phyloP scores from a whole-genome alignment of 352 stramenopile species.

The Globisporangium spiculum region DNA sequence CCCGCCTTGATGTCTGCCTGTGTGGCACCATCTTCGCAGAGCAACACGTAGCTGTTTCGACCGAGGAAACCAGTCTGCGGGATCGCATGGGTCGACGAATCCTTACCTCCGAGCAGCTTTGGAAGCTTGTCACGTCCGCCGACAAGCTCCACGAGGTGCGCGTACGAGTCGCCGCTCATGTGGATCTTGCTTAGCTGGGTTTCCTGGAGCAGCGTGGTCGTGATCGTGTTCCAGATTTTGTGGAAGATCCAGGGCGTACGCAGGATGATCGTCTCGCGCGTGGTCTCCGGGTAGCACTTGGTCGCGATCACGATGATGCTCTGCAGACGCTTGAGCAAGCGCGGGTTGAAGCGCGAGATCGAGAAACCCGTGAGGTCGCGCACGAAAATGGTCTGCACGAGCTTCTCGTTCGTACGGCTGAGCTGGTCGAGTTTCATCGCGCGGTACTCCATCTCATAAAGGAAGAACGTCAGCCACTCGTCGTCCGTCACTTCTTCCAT shows the following conservation, averaged over 20 bases:
- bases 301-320: constrained; percentile 44
- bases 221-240: constrained; percentile 60
- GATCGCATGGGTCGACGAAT: constrained; percentile 43
- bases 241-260: constrained; percentile 73
- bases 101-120: constrained; percentile 58
- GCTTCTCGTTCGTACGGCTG: constrained; percentile 45
- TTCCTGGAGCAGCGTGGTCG: constrained; percentile 51
- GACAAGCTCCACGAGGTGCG: constrained; percentile 43
- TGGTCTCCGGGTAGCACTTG: constrained; percentile 64
- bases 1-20: constrained; percentile 65
- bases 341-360: constrained; percentile 54
- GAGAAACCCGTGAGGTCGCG: constrained; percentile 68
- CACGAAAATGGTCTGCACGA: constrained; percentile 64
- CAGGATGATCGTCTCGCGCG: constrained; percentile 52
- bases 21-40: constrained; percentile 69
- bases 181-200: constrained; percentile 60
- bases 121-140: constrained; percentile 49
- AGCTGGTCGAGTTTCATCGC: constrained; percentile 64
- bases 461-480: constrained; percentile 64
- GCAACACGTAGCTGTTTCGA: constrained; percentile 54
- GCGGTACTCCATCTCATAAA: constrained; percentile 76
- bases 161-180: constrained; percentile 49
- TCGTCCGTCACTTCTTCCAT: constrained; percentile 59
- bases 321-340: constrained; percentile 44
- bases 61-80: constrained; percentile 65